A percentile compares a stretch with the other conserved stretches of the same genome.
Evolutionary conservation across 176 grass and related monocot genomes (phyloP).

Genomic region (Carex cristatella): DNA sequence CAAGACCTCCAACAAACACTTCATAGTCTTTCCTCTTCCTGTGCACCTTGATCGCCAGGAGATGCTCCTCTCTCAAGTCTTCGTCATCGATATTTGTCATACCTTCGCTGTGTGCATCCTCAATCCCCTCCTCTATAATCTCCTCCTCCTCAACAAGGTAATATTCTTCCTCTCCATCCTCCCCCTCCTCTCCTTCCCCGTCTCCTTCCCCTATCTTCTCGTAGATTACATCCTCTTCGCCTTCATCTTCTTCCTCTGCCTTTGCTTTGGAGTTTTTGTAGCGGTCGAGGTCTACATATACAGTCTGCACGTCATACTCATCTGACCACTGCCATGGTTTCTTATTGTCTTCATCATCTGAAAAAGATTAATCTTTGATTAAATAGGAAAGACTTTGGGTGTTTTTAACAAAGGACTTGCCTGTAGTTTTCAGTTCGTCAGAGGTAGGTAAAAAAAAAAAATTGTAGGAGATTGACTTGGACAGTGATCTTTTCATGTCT

Average conservation of each 20-base stretch:
- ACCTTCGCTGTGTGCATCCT: conserved; percentile 55
- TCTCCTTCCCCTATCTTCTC: conserved; percentile 62
- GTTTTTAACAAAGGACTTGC: background rate
- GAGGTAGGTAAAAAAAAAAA: background rate
- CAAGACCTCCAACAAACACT: conserved; percentile 24
- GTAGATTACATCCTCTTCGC: conserved; percentile 55
- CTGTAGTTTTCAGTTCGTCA: conserved; percentile 5
- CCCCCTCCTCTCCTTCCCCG: conserved; percentile 52
- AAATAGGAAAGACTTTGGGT: background rate
- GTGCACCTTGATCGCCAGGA: conserved; percentile 18
- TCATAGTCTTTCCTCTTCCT: conserved; percentile 23
- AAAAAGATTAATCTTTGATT: background rate
- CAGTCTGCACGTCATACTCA: conserved; percentile 23
- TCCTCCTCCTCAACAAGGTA: conserved; percentile 72
- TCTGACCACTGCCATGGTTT: conserved; percentile 28
- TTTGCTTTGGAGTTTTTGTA: background rate
- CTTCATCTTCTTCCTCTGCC: conserved; percentile 50
- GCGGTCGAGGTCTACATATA: conserved; percentile 4
- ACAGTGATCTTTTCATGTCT: background rate
- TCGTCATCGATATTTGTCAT: conserved; percentile 17
- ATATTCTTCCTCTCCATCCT: conserved; percentile 54
- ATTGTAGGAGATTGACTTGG: background rate
- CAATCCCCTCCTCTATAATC: conserved; percentile 54
- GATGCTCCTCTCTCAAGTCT: conserved; percentile 19
- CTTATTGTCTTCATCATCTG: conserved; percentile 54